Base-by-base conservation (phyloP, 352 stramenopile genomes). In the Hyaloperonospora brassicae region DNA sequence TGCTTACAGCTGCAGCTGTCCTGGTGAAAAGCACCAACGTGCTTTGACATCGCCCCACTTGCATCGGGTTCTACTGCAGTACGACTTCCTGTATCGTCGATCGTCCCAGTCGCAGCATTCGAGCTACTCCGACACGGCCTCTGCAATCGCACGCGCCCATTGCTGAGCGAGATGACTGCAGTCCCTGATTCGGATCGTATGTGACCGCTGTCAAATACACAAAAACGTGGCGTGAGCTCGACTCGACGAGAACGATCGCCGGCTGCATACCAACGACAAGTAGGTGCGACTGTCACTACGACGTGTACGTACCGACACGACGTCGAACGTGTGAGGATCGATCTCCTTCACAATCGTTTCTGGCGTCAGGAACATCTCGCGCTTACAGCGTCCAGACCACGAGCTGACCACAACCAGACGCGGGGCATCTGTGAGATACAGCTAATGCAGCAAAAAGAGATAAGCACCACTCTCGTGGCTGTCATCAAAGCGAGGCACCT, bases 301-400 rank as follows among this genome's bases (percentile, higher is more conserved):
- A 5, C 14, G 39, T n/a, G 22, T 38, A 78, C 78, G 52, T 44
- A 91, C 81, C 68, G 79, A 64, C 54, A 86, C 73, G 49, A 91
- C 62, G 34, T 91, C 81, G 39, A 91, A 89, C 40, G 81, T 88
- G 48, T 91, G 72, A 5, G 69, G 74, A 24, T 80, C 78, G 38
- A 86, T 77, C 13, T 80, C 64, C 41, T 81, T 89, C 44, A 89
- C 72, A 25, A 79, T 86, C 8, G 76, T 86, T 56, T 82, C 66
- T 13, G 66, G 59, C 4, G 76, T 78, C 46, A 91, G 59, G 31
- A 73, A 64, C 44, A 89, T 65, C 48, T 89, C 81, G 41, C 73
- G 73, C 62, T 91, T 91, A 53, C 84, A 85, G 38, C 77, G 79
- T 46, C 71, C 73, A 22, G 75, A 83, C 68, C 71, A 88, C 8